Evolutionary conservation across 2,329 filamentous ascomycete species (phyloP).

Genomic region (Sporothrix sp.): DNA sequence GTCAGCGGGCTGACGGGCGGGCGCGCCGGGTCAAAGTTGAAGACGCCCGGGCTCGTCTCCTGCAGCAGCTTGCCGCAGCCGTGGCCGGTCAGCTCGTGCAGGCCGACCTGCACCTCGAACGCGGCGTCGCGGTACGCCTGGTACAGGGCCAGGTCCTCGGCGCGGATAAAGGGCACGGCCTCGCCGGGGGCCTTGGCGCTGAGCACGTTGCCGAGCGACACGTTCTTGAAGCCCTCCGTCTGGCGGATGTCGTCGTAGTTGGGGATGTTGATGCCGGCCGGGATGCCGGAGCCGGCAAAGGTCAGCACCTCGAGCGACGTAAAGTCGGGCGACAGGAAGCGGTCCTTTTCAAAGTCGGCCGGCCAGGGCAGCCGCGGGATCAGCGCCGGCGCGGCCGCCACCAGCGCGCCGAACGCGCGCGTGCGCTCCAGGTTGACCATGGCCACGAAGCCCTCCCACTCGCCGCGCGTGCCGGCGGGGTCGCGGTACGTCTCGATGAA

Average conservation of each 20-base stretch:
- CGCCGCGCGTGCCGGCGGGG: conserved; percentile 67
- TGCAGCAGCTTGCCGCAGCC: conserved; percentile 90
- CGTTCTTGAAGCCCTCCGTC: conserved; percentile 82
- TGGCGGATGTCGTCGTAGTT: conserved; percentile 74
- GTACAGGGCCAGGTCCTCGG: conserved; percentile 67
- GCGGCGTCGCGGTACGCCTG: conserved; percentile 74
- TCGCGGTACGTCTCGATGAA: conserved; percentile 84
- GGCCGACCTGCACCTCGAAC: conserved; percentile 91
- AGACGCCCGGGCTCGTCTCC: conserved; percentile 71
- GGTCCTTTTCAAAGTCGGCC: conserved; percentile 88
- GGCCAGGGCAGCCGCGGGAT: conserved; percentile 88
- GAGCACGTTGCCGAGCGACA: conserved; percentile 86
- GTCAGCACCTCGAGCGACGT: conserved; percentile 86
- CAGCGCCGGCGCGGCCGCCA: conserved; percentile 67
- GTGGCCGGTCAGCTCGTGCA: conserved; percentile 80
- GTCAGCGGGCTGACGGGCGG: conserved; percentile 75
- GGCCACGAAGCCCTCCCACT: conserved; percentile 79
- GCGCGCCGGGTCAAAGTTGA: conserved; percentile 78
- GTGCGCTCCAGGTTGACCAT: conserved; percentile 87
- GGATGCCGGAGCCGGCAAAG: conserved; percentile 61
- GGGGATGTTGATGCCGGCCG: conserved; percentile 58
- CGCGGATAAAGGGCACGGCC: conserved; percentile 79
- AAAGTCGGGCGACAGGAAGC: conserved; percentile 90
- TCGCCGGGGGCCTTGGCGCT: conserved; percentile 87
- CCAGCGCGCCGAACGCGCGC: conserved; percentile 74